Evolutionary conservation across 2,329 filamentous ascomycete genomes (phyloP), one percentile per base, ranked within the genome.

Genomic region (Fusarium keratoplasticum): DNA sequence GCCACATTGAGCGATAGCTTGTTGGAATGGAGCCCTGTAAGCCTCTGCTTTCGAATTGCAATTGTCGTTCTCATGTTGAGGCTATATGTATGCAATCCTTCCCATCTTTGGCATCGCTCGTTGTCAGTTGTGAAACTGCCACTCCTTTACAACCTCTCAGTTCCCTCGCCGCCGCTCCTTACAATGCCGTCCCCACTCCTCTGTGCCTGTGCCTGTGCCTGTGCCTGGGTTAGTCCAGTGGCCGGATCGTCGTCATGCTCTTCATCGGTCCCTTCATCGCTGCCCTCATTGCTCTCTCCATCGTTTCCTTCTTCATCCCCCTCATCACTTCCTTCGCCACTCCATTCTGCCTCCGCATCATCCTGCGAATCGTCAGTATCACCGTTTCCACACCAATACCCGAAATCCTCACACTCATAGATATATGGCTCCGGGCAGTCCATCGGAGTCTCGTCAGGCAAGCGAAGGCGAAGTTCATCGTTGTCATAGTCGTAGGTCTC

Each of bases 401-500:
- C 25, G 16, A 50, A 50, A 2, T 50, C 44, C 25, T 11, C 16
- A 29, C 16, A n/a, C 16, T 18, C 44, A 10, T 29, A 10, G 16
- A 52, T n/a, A 52, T 14, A 52, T 11, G 47, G 47, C 47, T 6
- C 1, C 27, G 9, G 27, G 18, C 18, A 52, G 22, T 52, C 18
- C 25, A 52, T 52, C 47, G 25, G 9, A n/a, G 47, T n/a, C 47
- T 52, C 47, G n/a, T 36, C 66, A 1, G 66, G 66, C 6, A 77
- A 27, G 0, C 36, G 10, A 8, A 77, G 58, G 1, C 35, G 36
- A 8, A 73, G 40, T 9, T 62, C 18, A 3, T 6, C 6, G 0
- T 7, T 9, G 40, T 22, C 38, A 0, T 36, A 61, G 4, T 20
- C 2, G 2, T 61, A 10, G 7, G 58, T 29, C 8, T 71, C 22